These are phyloP conservation scores for Suillus weaverae DNA, from an alignment of 768 basidiomycete genomes.

Conservation along the genomic window DNA sequence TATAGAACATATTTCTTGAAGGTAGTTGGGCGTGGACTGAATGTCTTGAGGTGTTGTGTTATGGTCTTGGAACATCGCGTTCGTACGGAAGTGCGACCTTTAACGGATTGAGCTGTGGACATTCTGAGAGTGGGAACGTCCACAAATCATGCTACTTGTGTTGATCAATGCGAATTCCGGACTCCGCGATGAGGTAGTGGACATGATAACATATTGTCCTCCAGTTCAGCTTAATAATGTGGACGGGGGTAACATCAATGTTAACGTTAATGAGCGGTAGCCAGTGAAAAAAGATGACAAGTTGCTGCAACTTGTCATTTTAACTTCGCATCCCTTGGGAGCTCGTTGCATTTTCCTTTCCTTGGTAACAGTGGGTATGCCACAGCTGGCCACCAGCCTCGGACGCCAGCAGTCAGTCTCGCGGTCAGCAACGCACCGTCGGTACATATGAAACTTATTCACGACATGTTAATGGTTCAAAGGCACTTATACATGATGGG, in stretches of 20 bases:
- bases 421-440: background rate
- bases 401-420: background rate
- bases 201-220: background rate
- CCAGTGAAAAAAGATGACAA: no score
- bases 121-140: background rate
- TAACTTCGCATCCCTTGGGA: background rate
- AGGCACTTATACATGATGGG: background rate
- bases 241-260: no score
- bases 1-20: constrained; percentile 19
- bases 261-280: background rate
- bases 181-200: background rate
- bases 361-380: background rate
- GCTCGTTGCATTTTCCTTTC: background rate
- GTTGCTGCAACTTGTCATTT: no score
- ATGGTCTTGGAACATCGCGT: background rate
- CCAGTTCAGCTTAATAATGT: constrained; percentile 12
- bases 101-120: background rate
- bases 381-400: background rate
- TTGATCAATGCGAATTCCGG: background rate
- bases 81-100: background rate
- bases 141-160: background rate
- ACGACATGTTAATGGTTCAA: background rate
- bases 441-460: background rate
- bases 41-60: background rate
- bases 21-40: background rate